phyloP scores from a whole-genome alignment of 2,329 filamentous ascomycete species.

The Stylonectria norvegica region DNA sequence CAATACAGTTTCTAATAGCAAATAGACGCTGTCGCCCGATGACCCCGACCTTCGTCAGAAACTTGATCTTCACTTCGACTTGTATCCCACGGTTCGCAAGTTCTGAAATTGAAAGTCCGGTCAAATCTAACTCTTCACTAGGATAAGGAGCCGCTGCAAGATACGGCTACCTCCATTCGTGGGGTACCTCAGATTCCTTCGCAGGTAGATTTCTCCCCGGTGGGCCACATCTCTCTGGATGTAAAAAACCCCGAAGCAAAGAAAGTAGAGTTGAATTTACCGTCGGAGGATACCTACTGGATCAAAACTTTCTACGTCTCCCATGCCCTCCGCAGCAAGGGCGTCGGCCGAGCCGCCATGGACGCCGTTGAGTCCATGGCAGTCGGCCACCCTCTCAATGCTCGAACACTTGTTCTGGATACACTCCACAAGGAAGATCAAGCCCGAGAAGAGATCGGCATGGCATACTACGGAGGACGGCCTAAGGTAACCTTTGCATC shows the following conservation, averaged over 20 bases:
- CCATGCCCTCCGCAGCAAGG: slow-evolving; percentile 20
- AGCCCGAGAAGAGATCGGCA: neutral
- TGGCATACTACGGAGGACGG: neutral
- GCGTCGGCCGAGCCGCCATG: slow-evolving; percentile 30
- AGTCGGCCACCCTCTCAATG: slow-evolving; percentile 20
- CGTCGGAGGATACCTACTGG: slow-evolving; percentile 22
- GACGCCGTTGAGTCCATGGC: slow-evolving; percentile 28
- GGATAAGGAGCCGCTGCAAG: slow-evolving; percentile 13
- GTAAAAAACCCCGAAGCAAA: slow-evolving; percentile 12
- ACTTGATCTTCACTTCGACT: slow-evolving; percentile 13
- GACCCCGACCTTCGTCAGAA: slow-evolving; percentile 1
- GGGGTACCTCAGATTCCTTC: slow-evolving; percentile 14
- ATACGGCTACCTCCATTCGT: slow-evolving; percentile 17
- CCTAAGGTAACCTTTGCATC: slow-evolving; percentile 1
- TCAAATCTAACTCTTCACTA: neutral
- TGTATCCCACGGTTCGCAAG: slow-evolving; percentile 15
- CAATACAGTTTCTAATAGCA: too few species aligned
- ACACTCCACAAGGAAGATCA: slow-evolving; percentile 24
- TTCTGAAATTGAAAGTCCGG: too few species aligned
- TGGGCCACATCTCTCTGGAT: slow-evolving; percentile 27
- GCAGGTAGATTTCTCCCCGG: slow-evolving; percentile 12
- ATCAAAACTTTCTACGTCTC: slow-evolving; percentile 31
- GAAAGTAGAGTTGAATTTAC: slow-evolving; percentile 16
- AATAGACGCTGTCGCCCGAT: slow-evolving; percentile 14
- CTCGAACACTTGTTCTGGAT: slow-evolving; percentile 25